A percentile compares a stretch with the other conserved stretches of the same genome.
Conservation (phyloP, 1,139 yeast genomes). For the Saccharomyces pastorianus region DNA sequence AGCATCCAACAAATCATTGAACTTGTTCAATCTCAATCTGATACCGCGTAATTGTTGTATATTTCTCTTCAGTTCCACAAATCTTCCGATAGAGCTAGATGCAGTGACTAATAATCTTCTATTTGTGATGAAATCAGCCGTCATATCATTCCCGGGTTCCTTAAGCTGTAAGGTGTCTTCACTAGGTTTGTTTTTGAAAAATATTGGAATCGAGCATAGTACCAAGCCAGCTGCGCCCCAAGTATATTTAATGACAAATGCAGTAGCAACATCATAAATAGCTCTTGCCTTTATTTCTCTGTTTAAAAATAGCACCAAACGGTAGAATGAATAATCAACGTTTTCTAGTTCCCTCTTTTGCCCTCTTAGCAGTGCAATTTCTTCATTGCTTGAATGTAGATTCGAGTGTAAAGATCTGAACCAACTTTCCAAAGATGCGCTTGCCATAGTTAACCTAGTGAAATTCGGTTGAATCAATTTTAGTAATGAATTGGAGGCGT, state of each 20-base stretch:
- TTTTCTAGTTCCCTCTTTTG: slow-evolving; percentile 71
- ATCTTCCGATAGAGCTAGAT: slow-evolving; percentile 80
- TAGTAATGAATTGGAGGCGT: slow-evolving; percentile 66
- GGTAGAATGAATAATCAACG: slow-evolving; percentile 74
- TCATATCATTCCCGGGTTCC: slow-evolving; percentile 48
- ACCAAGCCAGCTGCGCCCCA: slow-evolving; percentile 95
- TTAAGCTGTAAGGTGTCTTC: slow-evolving; percentile 35
- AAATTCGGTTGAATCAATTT: slow-evolving; percentile 83
- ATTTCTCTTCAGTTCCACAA: slow-evolving; percentile 78
- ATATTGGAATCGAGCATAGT: slow-evolving; percentile 83
- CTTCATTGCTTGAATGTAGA: slow-evolving; percentile 72
- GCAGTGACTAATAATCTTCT: slow-evolving; percentile 78
- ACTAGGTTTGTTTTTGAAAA: slow-evolving; percentile 44
- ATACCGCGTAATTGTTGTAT: slow-evolving; percentile 81
- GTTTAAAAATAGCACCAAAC: slow-evolving; percentile 69
- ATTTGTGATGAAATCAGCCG: slow-evolving; percentile 82
- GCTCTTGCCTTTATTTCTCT: slow-evolving; percentile 72
- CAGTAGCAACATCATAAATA: slow-evolving; percentile 67
- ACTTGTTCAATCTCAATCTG: slow-evolving; percentile 64
- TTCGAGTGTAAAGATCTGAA: slow-evolving; percentile 78
- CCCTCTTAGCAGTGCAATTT: slow-evolving; percentile 79
- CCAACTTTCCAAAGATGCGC: slow-evolving; percentile 78
- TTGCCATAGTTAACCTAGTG: slow-evolving; percentile 69
- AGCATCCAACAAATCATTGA: slow-evolving; percentile 55
- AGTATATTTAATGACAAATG: slow-evolving; percentile 79